A percentile compares a stretch with the other conserved stretches of the same genome.
Evolutionary conservation across 2,329 filamentous ascomycete species (phyloP).

Genomic region (Cadophora gregata): DNA sequence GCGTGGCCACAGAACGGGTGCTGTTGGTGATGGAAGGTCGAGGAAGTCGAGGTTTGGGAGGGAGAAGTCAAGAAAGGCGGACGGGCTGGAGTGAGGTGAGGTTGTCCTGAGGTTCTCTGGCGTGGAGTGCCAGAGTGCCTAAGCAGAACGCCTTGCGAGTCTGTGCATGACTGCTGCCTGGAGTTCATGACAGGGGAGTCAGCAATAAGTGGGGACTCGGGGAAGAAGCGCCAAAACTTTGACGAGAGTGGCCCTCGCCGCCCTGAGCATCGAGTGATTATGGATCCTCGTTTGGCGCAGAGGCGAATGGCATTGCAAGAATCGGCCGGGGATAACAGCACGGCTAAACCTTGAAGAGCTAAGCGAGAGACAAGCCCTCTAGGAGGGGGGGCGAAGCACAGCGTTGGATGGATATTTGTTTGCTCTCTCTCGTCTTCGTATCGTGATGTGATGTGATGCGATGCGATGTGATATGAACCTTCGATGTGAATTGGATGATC

Average conservation of each 20-base stretch:
- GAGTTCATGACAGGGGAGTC: constrained; percentile 17
- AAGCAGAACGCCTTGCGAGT: constrained; percentile 28
- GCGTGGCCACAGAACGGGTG: constrained; percentile 26
- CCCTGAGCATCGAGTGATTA: neutral
- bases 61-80: neutral
- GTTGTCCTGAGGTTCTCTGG: constrained; percentile 2
- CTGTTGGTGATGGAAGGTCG: constrained; percentile 25
- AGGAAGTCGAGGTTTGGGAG: constrained; percentile 15
- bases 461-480: neutral
- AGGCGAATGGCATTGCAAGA: neutral
- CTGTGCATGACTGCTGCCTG: constrained; percentile 32
- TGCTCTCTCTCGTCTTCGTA: neutral
- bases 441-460: too few relatives aligned
- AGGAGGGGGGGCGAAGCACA: constrained; percentile 9
- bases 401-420: constrained; percentile 16
- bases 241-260: neutral
- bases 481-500: constrained; percentile 11
- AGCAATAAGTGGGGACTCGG: neutral
- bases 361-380: neutral
- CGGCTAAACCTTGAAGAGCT: neutral
- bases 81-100: constrained; percentile 25
- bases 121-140: constrained; percentile 19
- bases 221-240: constrained; percentile 1
- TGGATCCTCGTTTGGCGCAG: neutral
- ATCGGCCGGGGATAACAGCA: neutral